phyloP scores from a whole-genome alignment of 2,329 filamentous ascomycete species.

The Fusarium subglutinans region DNA sequence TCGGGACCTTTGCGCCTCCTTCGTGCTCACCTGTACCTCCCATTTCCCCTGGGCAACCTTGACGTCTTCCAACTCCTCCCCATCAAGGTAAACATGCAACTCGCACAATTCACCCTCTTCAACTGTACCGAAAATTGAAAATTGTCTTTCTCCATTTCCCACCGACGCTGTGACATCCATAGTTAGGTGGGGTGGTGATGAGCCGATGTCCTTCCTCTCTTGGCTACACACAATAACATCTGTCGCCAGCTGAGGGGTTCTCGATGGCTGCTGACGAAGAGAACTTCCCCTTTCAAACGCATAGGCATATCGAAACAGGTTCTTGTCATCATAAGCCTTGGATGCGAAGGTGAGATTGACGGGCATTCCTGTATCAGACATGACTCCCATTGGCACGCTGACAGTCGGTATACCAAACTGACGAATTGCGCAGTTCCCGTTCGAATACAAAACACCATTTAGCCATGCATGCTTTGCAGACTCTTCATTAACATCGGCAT shows the following conservation, averaged over 20 bases:
- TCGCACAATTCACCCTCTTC: accelerated
- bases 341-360: slow-evolving; percentile 6
- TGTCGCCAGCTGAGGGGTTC: background rate
- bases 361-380: background rate
- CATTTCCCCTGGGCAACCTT: background rate
- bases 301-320: background rate
- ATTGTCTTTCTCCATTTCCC: background rate
- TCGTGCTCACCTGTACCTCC: accelerated
- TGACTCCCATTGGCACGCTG: background rate
- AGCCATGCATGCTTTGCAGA: background rate
- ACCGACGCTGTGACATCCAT: background rate
- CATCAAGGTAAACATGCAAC: background rate
- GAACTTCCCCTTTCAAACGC: background rate
- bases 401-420: background rate
- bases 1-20: background rate
- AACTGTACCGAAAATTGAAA: background rate
- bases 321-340: background rate
- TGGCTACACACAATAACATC: background rate
- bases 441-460: background rate
- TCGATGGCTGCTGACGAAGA: background rate
- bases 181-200: background rate
- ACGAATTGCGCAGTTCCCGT: background rate
- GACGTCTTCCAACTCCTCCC: background rate
- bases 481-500: background rate
- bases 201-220: accelerated